Evolutionary conservation across 139 green algal genomes (phyloP).

Genomic region (Ostreobium quekettii): DNA sequence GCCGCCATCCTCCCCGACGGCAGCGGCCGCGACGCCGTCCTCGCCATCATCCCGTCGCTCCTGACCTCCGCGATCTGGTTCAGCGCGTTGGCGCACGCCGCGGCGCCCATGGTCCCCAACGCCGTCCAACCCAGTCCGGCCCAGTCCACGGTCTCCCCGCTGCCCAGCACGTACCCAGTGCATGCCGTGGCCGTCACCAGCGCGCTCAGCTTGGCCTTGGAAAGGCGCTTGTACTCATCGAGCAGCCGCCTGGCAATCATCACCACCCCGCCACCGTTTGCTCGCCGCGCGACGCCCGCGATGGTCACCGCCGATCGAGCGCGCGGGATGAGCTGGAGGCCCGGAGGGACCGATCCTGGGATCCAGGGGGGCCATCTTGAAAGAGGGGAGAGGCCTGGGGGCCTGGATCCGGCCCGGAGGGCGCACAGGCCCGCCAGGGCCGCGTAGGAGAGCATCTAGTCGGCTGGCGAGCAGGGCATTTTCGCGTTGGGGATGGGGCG

Average conservation of each 20-base stretch:
- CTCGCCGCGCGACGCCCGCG: no score
- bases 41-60: slow-evolving; percentile 76
- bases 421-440: no score
- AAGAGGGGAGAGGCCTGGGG: no score
- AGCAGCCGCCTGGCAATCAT: slow-evolving; percentile 29
- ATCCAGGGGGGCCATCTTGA: no score
- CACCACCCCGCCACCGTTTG: no score
- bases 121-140: slow-evolving; percentile 63
- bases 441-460: no score
- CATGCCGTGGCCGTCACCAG: slow-evolving; percentile 83
- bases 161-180: slow-evolving; percentile 77
- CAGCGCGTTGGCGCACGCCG: slow-evolving; percentile 86
- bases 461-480: no score
- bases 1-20: slow-evolving; percentile 65
- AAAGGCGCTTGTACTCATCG: slow-evolving; percentile 74
- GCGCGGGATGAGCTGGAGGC: no score
- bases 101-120: slow-evolving; percentile 75
- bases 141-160: slow-evolving; percentile 58
- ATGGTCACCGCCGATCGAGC: no score
- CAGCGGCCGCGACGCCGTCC: slow-evolving; percentile 84
- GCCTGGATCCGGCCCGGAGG: no score
- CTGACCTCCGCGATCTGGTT: slow-evolving; percentile 90
- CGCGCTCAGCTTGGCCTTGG: slow-evolving; percentile 73
- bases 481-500: no score
- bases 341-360: no score